A percentile compares a stretch with the other conserved stretches of the same genome.
Conservation (phyloP, 2,329 filamentous ascomycete genomes). For the Alternaria ethzedia region DNA sequence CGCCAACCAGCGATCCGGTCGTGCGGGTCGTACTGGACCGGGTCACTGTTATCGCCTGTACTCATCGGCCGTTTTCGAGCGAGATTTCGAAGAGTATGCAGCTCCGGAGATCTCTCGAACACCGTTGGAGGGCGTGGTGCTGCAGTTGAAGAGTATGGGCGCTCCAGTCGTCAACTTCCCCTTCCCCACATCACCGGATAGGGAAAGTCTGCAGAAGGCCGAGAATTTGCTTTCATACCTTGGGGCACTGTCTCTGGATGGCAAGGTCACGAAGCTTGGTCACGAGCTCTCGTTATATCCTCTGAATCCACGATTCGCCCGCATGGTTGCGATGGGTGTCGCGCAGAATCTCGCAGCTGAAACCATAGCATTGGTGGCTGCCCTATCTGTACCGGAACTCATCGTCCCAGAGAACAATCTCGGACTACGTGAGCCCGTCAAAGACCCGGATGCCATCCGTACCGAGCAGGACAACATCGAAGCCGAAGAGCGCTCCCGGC, state of each 20-base stretch:
- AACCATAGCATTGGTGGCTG: conserved; percentile 86
- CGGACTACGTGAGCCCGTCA: conserved; percentile 62
- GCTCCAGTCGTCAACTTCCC: conserved; percentile 93
- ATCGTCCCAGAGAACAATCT: conserved; percentile 84
- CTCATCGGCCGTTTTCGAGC: conserved; percentile 90
- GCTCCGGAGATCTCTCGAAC: conserved; percentile 89
- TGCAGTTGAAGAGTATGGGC: conserved; percentile 95
- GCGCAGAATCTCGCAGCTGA: conserved; percentile 82
- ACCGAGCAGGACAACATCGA: conserved; percentile 72
- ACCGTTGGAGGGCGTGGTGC: conserved; percentile 85
- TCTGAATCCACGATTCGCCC: conserved; percentile 85
- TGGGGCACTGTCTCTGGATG: conserved; percentile 74
- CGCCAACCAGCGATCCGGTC: conserved; percentile 87
- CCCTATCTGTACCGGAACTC: conserved; percentile 84
- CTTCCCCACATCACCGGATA: conserved; percentile 88
- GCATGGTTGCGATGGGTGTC: conserved; percentile 89
- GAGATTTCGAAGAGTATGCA: conserved; percentile 84
- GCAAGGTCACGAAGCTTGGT: conserved; percentile 80
- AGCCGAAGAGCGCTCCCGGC: conserved; percentile 71
- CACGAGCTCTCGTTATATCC: conserved; percentile 87
- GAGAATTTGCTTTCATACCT: conserved; percentile 88
- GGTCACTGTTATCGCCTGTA: conserved; percentile 96
- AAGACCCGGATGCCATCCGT: conserved; percentile 56
- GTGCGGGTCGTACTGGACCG: conserved; percentile 92
- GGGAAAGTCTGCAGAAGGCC: conserved; percentile 76